Conservation (phyloP, 1,284 basidiomycete species). For the Ganoderma sinense region DNA sequence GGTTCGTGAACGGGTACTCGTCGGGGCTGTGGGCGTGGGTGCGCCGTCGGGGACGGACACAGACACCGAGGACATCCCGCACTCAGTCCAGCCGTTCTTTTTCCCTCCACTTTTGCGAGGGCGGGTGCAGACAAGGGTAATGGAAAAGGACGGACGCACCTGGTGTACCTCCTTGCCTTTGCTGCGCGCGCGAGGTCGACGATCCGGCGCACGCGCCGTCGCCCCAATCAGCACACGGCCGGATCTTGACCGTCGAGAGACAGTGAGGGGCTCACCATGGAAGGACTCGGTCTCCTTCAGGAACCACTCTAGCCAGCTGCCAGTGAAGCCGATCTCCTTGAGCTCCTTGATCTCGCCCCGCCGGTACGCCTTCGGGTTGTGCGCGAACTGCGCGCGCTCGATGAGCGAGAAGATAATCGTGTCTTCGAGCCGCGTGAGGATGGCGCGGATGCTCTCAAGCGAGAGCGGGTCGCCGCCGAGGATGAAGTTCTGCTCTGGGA, state of each 20-base stretch:
- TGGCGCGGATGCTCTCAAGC: slow-evolving; percentile 86
- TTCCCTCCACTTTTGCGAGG: neutral
- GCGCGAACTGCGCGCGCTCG: slow-evolving; percentile 96
- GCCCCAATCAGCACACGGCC: slow-evolving; percentile 7
- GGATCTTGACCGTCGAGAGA: neutral
- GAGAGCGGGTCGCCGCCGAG: slow-evolving; percentile 80
- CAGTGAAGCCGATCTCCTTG: slow-evolving; percentile 73
- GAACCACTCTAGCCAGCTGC: slow-evolving; percentile 98
- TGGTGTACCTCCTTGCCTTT: slow-evolving; percentile 92
- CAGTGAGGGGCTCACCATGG: slow-evolving; percentile 72
- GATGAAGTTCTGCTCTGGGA: slow-evolving; percentile 65
- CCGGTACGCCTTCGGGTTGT: slow-evolving; percentile 92
- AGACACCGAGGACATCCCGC: neutral
- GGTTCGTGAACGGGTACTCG: slow-evolving; percentile 92
- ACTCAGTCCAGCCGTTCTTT: neutral
- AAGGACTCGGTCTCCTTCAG: slow-evolving; percentile 93
- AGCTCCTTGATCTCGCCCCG: slow-evolving; percentile 83
- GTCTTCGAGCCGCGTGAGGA: slow-evolving; percentile 92
- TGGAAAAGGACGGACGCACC: slow-evolving; percentile 51
- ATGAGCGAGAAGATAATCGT: slow-evolving; percentile 98
- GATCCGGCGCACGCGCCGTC: slow-evolving; percentile 4
- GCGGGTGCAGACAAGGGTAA: neutral
- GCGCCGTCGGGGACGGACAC: neutral
- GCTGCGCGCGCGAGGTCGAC: slow-evolving; percentile 55
- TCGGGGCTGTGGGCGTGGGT: slow-evolving; percentile 75